Evolutionary conservation across 352 stramenopile genomes (phyloP).

Genomic region (Pythium dissimile): DNA sequence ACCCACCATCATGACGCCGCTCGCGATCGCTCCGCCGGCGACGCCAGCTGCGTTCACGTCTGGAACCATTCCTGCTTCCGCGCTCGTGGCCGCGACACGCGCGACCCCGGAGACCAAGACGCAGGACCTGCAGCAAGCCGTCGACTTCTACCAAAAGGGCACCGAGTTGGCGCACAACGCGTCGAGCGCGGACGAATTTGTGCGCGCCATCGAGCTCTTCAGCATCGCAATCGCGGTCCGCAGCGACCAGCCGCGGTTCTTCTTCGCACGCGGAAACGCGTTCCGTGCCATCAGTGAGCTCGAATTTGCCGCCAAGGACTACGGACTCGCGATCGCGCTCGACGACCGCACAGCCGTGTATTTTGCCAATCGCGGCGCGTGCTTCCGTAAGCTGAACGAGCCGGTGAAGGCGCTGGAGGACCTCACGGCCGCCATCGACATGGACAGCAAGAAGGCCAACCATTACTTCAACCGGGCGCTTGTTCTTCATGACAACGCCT

Average conservation of each 20-base stretch:
- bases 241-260: slow-evolving; percentile 67
- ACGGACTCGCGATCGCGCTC: slow-evolving; percentile 48
- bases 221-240: slow-evolving; percentile 72
- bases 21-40: too few relatives aligned
- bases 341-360: slow-evolving; percentile 69
- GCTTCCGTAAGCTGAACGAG: slow-evolving; percentile 69
- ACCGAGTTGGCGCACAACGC: slow-evolving; percentile 64
- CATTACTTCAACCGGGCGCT: slow-evolving; percentile 79
- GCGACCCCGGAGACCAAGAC: slow-evolving; percentile 45
- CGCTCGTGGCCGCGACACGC: slow-evolving; percentile 16
- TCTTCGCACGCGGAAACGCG: slow-evolving; percentile 65
- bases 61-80: too few relatives aligned
- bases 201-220: slow-evolving; percentile 69
- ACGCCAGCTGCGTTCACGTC: neutral
- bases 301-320: slow-evolving; percentile 59
- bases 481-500: slow-evolving; percentile 58
- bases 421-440: slow-evolving; percentile 63
- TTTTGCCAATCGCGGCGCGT: slow-evolving; percentile 67
- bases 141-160: slow-evolving; percentile 76
- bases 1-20: neutral
- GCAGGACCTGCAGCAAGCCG: slow-evolving; percentile 65
- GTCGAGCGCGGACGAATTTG: slow-evolving; percentile 53
- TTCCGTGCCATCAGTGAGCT: slow-evolving; percentile 72
- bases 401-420: slow-evolving; percentile 58
- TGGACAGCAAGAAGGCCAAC: slow-evolving; percentile 62